Percentiles rank a stretch among this genome's conserved stretches.
Conservation (phyloP, 345 rosid genomes). For the Citrus mangshanensis region DNA sequence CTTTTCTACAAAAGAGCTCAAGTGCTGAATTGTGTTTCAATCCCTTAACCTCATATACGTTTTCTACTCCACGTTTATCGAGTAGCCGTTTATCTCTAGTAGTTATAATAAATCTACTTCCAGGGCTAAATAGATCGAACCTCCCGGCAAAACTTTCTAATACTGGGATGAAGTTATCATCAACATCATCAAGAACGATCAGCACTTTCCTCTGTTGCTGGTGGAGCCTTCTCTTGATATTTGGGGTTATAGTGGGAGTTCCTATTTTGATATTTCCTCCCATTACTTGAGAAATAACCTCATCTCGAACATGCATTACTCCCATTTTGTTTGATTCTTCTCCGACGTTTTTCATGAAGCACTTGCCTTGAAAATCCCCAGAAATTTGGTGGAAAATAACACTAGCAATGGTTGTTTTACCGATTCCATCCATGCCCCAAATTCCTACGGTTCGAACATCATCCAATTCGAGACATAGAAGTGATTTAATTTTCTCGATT, state of each 20-base stretch:
- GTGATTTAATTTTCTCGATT: neutral
- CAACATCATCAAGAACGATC: neutral
- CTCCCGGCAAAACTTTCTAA: neutral
- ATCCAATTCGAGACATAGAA: neutral
- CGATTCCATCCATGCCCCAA: slow-evolving; percentile 7
- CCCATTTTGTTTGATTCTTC: neutral
- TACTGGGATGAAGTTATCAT: neutral
- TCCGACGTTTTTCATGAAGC: neutral
- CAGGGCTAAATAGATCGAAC: neutral
- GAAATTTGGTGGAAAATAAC: neutral
- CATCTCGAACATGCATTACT: neutral
- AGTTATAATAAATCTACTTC: slow-evolving; percentile 8
- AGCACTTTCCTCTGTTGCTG: neutral
- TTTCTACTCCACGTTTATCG: neutral
- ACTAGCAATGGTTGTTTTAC: slow-evolving; percentile 3
- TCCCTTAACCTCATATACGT: neutral
- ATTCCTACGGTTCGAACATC: neutral
- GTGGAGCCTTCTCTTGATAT: too few species aligned
- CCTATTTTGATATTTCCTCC: neutral
- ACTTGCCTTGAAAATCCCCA: neutral
- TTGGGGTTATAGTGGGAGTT: neutral
- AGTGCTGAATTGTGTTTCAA: slow-evolving; percentile 5
- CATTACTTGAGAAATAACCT: neutral
- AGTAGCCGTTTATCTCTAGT: neutral
- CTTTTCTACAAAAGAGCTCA: neutral